Evolutionary conservation across 2,329 filamentous ascomycete species (phyloP), one percentile per base, ranked within the genome.

Genomic region (Rosellinia necatrix): DNA sequence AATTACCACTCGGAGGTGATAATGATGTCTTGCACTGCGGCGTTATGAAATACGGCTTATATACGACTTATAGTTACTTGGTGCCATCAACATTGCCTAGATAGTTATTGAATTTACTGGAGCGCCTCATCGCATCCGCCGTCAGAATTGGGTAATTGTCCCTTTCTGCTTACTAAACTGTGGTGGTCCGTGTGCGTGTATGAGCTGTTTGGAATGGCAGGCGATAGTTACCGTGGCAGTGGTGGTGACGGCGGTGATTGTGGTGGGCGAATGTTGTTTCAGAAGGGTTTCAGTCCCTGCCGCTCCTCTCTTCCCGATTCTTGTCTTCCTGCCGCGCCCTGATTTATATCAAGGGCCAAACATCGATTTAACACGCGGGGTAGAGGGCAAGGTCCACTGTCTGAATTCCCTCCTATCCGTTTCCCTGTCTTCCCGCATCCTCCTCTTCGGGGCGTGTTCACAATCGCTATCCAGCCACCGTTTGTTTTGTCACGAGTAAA

Each of bases 241-340:
- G n/a, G n/a, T n/a, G n/a, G n/a, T n/a, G n/a, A n/a, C n/a, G 9
- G 25, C 34, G 29, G 27, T 47, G 10, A 43, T 47, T 25, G 12
- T 29, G 25, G 37, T 49, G 52, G 21, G 48, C 44, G 53, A 48
- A n/a, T 35, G 19, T 15, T 48, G 61, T 64, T 53, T 64, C 62
- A 63, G 60, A 49, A 60, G 48, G 37, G 62, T 64, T 64, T 64
- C 62, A 64, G 49, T 24, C 27, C 21, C 30, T 21, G 13, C 46
- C 25, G 6, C 55, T 42, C 35, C 49, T 37, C 46, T 15, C 62
- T 67, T 64, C 65, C 60, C 64, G 13, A n/a, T 34, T 8, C 38
- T 37, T 32, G 40, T 17, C 37, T 43, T 30, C 15, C 6, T 12
- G 21, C 37, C 12, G 13, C 48, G 43, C 35, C 19, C 10, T 56